Evolutionary conservation across 164 flowering plant species (phyloP).

Genomic region (Stephania yunnanensis): DNA sequence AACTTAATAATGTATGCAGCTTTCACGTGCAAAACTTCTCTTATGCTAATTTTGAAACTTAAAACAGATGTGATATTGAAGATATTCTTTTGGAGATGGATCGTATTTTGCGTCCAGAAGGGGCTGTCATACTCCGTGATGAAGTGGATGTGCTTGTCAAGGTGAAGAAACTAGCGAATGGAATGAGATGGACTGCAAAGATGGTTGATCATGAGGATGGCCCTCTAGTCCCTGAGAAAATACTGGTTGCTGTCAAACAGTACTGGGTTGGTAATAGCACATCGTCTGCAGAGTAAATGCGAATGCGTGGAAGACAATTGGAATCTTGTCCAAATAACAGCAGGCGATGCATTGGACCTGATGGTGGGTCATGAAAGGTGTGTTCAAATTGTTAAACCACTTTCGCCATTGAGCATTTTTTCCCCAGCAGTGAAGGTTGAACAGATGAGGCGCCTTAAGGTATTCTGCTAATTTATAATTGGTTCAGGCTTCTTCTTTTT

Average conservation of each 20-base stretch:
- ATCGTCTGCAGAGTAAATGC: conserved; percentile 39
- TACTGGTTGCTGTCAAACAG: conserved; percentile 73
- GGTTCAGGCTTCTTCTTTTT: not conserved
- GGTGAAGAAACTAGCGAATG: conserved; percentile 55
- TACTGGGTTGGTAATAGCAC: conserved; percentile 64
- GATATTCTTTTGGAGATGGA: conserved; percentile 95
- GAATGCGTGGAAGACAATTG: conserved; percentile 1
- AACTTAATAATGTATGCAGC: not conserved
- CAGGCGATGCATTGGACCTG: not conserved
- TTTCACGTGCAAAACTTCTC: not conserved
- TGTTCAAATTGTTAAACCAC: not conserved
- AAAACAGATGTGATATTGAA: conserved; percentile 54
- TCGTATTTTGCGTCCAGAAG: conserved; percentile 84
- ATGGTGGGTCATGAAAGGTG: not conserved
- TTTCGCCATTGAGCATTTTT: not conserved
- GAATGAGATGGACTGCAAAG: conserved; percentile 79
- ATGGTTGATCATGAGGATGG: conserved; percentile 93
- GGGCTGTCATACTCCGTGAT: conserved; percentile 83
- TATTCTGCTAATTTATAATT: conserved; percentile 6
- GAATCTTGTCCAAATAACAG: not conserved
- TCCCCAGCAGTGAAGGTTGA: not conserved
- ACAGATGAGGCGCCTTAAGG: not conserved
- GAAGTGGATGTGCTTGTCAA: conserved; percentile 64
- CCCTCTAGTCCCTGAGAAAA: conserved; percentile 73
- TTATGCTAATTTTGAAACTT: not conserved